Evolutionary conservation across 1,284 basidiomycete genomes (phyloP).

Genomic region (Ustilago hordei): DNA sequence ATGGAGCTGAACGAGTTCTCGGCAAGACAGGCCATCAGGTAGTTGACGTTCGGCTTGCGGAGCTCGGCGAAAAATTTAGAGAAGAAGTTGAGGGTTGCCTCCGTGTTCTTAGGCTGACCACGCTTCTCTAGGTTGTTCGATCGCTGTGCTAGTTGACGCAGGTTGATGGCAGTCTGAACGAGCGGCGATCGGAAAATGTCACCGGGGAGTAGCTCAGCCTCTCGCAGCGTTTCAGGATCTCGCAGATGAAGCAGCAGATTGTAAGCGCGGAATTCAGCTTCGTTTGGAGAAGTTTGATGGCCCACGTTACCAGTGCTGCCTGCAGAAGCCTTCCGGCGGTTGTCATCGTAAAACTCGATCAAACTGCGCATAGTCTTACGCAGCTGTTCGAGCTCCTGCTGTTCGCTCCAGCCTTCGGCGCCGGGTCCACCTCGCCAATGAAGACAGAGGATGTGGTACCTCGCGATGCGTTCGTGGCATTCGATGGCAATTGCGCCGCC

Average conservation of each 20-base stretch:
- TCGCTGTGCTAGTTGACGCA: conserved; percentile 83
- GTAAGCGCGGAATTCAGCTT: conserved; percentile 95
- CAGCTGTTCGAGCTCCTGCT: conserved; percentile 86
- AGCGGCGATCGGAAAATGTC: conserved; percentile 79
- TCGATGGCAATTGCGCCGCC: conserved; percentile 83
- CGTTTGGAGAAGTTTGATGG: conserved; percentile 77
- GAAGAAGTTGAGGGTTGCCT: conserved; percentile 75
- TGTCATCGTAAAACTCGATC: conserved; percentile 91
- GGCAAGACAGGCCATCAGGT: conserved; percentile 73
- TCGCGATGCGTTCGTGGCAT: conserved; percentile 90
- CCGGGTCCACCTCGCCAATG: conserved; percentile 73
- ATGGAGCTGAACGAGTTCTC: conserved; percentile 73
- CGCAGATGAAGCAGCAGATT: conserved; percentile 90
- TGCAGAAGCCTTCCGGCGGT: conserved; percentile 28
- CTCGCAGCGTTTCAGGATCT: conserved; percentile 81
- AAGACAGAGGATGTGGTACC: conserved; percentile 90
- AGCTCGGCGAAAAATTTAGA: conserved; percentile 74
- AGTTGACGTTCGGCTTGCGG: conserved; percentile 69
- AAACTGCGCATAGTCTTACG: conserved; percentile 90
- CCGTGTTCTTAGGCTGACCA: conserved; percentile 71
- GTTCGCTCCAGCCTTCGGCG: conserved; percentile 77
- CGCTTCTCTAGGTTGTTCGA: conserved; percentile 76
- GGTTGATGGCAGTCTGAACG: conserved; percentile 82
- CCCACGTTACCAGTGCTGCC: conserved; percentile 72
- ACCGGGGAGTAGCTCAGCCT: conserved; percentile 79